Conservation (phyloP, 306 rosid genomes). For the Rosa multiflora region DNA sequence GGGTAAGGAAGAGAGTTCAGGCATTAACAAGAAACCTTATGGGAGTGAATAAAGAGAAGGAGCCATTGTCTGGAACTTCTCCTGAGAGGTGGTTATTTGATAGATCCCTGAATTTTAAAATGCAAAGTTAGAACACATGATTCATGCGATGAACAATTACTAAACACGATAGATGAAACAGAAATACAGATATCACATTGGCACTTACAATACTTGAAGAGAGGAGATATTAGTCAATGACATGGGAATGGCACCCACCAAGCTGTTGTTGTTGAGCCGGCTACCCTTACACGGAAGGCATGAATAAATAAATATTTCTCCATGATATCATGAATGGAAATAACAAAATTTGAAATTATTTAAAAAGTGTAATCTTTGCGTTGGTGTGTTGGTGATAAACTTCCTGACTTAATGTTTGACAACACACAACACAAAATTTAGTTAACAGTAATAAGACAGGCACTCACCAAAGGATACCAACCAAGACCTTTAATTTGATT, state of each 20-base stretch:
- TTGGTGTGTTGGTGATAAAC: background rate
- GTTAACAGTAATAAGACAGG: background rate
- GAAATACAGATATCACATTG: slow-evolving; percentile 17
- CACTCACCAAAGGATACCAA: background rate
- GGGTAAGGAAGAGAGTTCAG: slow-evolving; percentile 18
- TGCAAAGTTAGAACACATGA: slow-evolving; percentile 7
- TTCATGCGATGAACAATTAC: slow-evolving; percentile 12
- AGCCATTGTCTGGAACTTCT: slow-evolving; percentile 93
- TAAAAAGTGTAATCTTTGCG: background rate
- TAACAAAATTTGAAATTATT: background rate
- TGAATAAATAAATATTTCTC: background rate
- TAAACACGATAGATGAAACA: background rate
- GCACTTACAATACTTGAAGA: slow-evolving; percentile 96
- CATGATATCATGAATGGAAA: background rate
- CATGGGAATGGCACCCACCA: slow-evolving; percentile 91
- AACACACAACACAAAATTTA: background rate
- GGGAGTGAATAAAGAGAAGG: slow-evolving; percentile 96
- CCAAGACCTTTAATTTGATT: background rate
- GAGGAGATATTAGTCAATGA: slow-evolving; percentile 86
- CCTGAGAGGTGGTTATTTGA: slow-evolving; percentile 91
- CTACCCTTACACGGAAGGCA: slow-evolving; percentile 68
- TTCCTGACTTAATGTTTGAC: background rate
- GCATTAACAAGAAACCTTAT: slow-evolving; percentile 59
- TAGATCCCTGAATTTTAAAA: slow-evolving; percentile 68
- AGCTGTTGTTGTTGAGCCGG: slow-evolving; percentile 97